Base-by-base conservation (phyloP, 2,329 filamentous ascomycete genomes). In the Fusarium transvaalense region DNA sequence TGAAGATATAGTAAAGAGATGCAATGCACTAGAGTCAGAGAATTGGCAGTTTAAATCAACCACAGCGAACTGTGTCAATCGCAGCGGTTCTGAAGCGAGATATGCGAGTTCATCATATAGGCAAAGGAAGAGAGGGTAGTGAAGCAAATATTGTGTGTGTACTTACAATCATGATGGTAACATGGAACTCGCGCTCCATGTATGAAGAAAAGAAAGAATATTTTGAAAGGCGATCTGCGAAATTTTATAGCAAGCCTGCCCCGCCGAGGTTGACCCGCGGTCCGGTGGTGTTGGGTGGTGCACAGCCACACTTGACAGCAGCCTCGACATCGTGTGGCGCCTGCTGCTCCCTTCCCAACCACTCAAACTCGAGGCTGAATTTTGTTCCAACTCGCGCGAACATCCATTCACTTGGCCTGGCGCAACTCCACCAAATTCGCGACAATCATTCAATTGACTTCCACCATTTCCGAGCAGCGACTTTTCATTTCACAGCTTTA, bases 51-150 rank as follows among this genome's bases (percentile, higher is more conserved):
- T 81, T 57, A 78, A 76, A 80, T 83, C 82, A 82, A 68, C 42
- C 79, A 79, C 80, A 79, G 79, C 77, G 77, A 78, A 77, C 80
- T 77, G 79, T 77, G 78, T 83, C 80, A 82, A 81, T 81, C 81
- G 82, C 82, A 83, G 82, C 82, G 82, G 82, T 83, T 83, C 82
- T 83, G 80, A 82, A 81, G 79, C 79, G 79, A 80, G 63, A 71
- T 38, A 77, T 79, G 79, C 78, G 72, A 76, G 55, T 73, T 82
- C 80, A 83, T 83, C 81, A 83, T 79, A 61, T 61, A 39, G 62
- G 45, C 51, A 52, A 38, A 56, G 47, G 29, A 14, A 27, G n/a
- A 23, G 13, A 21, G 12, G 17, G 10, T 17, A 29, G 37, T 13
- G 25, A 50, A 21, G 23, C 23, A 51, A 27, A 14, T 32, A 12